Evolutionary conservation across 257 asterid species (phyloP), one percentile per base, ranked within the genome.

Genomic region (Handroanthus guayacan): DNA sequence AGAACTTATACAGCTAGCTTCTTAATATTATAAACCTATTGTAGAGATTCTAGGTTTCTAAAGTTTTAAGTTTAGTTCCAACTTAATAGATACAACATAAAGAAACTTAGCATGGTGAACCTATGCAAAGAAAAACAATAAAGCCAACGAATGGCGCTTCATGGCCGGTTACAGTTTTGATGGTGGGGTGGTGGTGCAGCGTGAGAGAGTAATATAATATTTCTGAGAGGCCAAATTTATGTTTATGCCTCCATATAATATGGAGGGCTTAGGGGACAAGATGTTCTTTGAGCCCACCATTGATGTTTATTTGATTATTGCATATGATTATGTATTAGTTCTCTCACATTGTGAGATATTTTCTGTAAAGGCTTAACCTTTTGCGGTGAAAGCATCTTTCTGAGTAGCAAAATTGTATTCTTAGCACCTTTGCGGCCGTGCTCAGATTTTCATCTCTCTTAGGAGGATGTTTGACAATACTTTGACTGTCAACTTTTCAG

Each of bases 391-490:
- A 45, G 74, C 66, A 51, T 54, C 83, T 84, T 84, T 81, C 62
- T 85, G 74, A 69, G 82, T 65, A 57, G 70, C 68, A 76, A 77
- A 72, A 68, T 71, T 58, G 67, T 66, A 80, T 79, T 39, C 45
- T 72, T 57, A 70, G 55, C 64, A 63, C 72, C 50, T 78, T 58
- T 71, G 64, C 50, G 61, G 69, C 79, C 57, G 58, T 20, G 10
- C 45, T 41, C 38, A 58, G 20, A 13, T 43, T 44, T 8, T 18
- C 45, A 5, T 54, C 34, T 66, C 17, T 66, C 6, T 9, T 66
- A 20, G 10, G 45, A 25, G 31, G 0, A 25, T 25, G 31, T 25
- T 25, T 25, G 31, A 25, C 31, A 25, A 25, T 25, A 1, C 31
- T 25, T 25, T 25, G 31, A 25, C 31, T 25, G 31, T 25, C 31